Percentiles rank a stretch among this genome's conserved stretches.
Evolutionary conservation across 2,329 filamentous ascomycete species (phyloP).

Genomic region (Plenodomus biglobosus): DNA sequence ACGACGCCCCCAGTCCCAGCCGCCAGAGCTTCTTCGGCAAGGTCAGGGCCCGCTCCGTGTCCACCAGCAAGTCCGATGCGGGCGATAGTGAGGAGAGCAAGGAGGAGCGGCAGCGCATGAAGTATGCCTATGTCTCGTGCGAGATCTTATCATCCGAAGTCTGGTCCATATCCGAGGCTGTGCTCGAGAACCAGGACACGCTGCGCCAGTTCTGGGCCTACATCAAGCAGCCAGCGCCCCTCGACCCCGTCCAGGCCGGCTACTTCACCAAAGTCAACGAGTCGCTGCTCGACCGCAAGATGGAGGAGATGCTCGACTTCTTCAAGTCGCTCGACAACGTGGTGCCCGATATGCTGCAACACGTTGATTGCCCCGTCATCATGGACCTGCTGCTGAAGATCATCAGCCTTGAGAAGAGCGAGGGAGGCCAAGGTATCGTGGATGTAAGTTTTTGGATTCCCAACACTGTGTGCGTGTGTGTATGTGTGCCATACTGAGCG

Average conservation of each 20-base stretch:
- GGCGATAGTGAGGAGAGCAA: slow-evolving; percentile 63
- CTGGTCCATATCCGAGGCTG: slow-evolving; percentile 91
- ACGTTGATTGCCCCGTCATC: slow-evolving; percentile 96
- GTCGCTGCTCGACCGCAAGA: slow-evolving; percentile 96
- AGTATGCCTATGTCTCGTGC: slow-evolving; percentile 90
- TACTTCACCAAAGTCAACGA: slow-evolving; percentile 99
- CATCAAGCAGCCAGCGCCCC: slow-evolving; percentile 75
- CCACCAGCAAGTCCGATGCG: slow-evolving; percentile 45
- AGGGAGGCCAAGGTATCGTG: slow-evolving; percentile 88
- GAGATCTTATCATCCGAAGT: slow-evolving; percentile 94
- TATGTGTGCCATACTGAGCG: slow-evolving; percentile 4
- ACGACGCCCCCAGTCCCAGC: slow-evolving; percentile 35
- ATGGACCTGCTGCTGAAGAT: slow-evolving; percentile 98
- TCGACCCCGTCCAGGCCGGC: slow-evolving; percentile 90
- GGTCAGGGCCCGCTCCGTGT: slow-evolving; percentile 49
- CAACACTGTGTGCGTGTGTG: neutral
- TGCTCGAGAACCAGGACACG: slow-evolving; percentile 80
- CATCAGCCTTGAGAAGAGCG: slow-evolving; percentile 90
- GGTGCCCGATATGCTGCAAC: slow-evolving; percentile 80
- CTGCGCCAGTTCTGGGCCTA: slow-evolving; percentile 90
- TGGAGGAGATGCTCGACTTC: slow-evolving; percentile 91
- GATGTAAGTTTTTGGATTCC: slow-evolving; percentile 65
- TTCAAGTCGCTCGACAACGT: slow-evolving; percentile 82
- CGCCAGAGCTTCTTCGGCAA: slow-evolving; percentile 51
- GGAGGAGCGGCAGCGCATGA: slow-evolving; percentile 85